These are phyloP conservation scores for Cadophora malorum DNA, from an alignment of 2,329 filamentous ascomycete species.

Conservation along the genomic window DNA sequence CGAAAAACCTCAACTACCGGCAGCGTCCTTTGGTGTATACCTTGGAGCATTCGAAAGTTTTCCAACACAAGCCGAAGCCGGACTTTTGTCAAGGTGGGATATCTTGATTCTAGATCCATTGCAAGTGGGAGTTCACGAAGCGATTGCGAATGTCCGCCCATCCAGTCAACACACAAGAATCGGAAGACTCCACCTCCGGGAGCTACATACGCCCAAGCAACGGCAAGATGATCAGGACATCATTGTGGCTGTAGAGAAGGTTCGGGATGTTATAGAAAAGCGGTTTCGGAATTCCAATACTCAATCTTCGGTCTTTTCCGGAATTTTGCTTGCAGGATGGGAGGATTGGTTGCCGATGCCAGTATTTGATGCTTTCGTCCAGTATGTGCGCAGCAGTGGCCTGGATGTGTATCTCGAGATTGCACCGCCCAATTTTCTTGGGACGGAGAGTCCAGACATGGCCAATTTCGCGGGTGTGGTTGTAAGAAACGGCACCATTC, in stretches of 20 bases:
- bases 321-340: slow-evolving; percentile 20
- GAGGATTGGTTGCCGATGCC: slow-evolving; percentile 18
- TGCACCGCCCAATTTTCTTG: slow-evolving; percentile 14
- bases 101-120: slow-evolving; percentile 16
- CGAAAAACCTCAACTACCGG: slow-evolving; percentile 13
- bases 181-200: slow-evolving; percentile 11
- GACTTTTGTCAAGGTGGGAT: slow-evolving; percentile 19
- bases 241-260: slow-evolving; percentile 15
- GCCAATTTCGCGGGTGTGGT: slow-evolving; percentile 19
- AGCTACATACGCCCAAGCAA: slow-evolving; percentile 5
- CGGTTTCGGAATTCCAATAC: slow-evolving; percentile 5
- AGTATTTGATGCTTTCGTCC: slow-evolving; percentile 17
- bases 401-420: slow-evolving; percentile 23
- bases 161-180: slow-evolving; percentile 19
- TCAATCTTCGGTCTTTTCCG: background rate
- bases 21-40: slow-evolving; percentile 19
- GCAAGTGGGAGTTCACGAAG: slow-evolving; percentile 6
- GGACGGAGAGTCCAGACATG: slow-evolving; percentile 16
- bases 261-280: slow-evolving; percentile 17
- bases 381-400: slow-evolving; percentile 11
- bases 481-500: slow-evolving; percentile 20
- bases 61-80: background rate
- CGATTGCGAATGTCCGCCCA: slow-evolving; percentile 5
- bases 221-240: slow-evolving; percentile 16
- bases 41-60: slow-evolving; percentile 14